phyloP scores from a whole-genome alignment of 768 basidiomycete genomes.

The Hygrocybe coccinea region DNA sequence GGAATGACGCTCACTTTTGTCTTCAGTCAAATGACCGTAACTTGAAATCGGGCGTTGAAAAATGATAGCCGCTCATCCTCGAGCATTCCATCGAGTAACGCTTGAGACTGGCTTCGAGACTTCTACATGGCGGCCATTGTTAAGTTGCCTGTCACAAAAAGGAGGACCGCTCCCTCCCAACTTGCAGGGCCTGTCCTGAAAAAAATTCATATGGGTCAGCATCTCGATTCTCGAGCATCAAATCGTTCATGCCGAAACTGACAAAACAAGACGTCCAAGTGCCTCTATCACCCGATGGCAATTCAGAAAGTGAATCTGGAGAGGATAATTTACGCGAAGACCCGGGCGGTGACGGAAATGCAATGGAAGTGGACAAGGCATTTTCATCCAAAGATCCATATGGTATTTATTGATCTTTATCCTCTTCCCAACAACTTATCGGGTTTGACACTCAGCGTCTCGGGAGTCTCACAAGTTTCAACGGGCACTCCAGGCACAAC shows the following conservation, averaged over 20 bases:
- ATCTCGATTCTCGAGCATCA: conserved; percentile 21
- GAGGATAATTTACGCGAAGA: conserved; percentile 31
- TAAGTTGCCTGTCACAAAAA: conserved; percentile 47
- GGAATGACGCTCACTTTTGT: too few species aligned
- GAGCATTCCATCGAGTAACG: too few species aligned
- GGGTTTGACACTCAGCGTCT: conserved; percentile 39
- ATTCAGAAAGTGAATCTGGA: conserved; percentile 39
- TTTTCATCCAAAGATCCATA: conserved; percentile 49
- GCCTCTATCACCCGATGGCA: conserved; percentile 36
- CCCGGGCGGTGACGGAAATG: conserved; percentile 29
- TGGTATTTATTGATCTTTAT: conserved; percentile 37
- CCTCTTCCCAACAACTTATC: conserved; percentile 4
- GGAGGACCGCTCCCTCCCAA: conserved; percentile 46
- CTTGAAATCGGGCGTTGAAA: too few species aligned
- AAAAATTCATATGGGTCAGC: conserved; percentile 47
- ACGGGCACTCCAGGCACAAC: conserved; percentile 58
- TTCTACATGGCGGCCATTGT: conserved; percentile 39
- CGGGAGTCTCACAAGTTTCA: conserved; percentile 72
- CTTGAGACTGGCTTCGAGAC: too few species aligned
- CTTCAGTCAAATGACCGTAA: too few species aligned
- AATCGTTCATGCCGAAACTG: conserved; percentile 19
- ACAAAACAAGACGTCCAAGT: conserved; percentile 57
- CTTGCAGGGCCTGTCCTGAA: conserved; percentile 44
- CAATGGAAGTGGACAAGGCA: conserved; percentile 28
- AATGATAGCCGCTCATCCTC: too few species aligned